A percentile compares a stretch with the other conserved stretches of the same genome.
phyloP scores from a whole-genome alignment of 768 basidiomycete genomes.

The Sarcodon sp. region DNA sequence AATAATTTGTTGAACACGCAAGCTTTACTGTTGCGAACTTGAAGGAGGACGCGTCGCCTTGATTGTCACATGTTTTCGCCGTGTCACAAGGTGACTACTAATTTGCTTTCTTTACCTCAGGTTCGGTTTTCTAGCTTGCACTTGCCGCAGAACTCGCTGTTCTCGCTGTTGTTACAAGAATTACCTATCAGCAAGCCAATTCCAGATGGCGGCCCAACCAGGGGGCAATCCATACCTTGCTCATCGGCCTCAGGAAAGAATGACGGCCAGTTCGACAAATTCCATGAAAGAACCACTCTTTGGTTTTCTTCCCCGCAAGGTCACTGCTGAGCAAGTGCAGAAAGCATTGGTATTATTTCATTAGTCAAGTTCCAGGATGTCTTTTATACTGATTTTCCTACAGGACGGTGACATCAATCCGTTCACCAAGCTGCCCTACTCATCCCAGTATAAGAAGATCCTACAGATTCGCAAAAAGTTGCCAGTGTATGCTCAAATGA shows the following conservation, averaged over 20 bases:
- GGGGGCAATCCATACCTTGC: too few relatives aligned
- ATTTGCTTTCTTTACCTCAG: neutral
- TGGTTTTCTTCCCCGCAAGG: slow-evolving; percentile 14
- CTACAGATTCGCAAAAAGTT: slow-evolving; percentile 70
- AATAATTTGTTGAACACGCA: too few relatives aligned
- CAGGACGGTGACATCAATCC: slow-evolving; percentile 74
- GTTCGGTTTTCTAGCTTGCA: too few relatives aligned
- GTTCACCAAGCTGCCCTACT: slow-evolving; percentile 68
- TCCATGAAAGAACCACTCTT: slow-evolving; percentile 10
- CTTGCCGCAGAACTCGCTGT: too few relatives aligned
- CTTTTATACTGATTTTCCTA: slow-evolving; percentile 1
- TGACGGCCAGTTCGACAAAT: neutral
- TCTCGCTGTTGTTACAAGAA: too few relatives aligned
- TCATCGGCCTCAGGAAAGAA: too few relatives aligned
- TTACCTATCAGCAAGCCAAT: too few relatives aligned
- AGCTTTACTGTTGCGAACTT: too few relatives aligned
- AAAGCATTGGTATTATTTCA: slow-evolving; percentile 12
- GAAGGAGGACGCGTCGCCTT: neutral
- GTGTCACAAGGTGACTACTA: neutral
- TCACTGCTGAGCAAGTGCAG: slow-evolving; percentile 10
- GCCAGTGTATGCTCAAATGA: slow-evolving; percentile 86
- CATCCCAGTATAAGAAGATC: slow-evolving; percentile 71
- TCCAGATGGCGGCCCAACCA: too few relatives aligned
- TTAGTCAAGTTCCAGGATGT: neutral
- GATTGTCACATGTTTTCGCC: neutral